Percentiles rank a stretch among this genome's conserved stretches.
Evolutionary conservation across 495 filamentous ascomycete species (phyloP).

Genomic region (Penicillium argentinense): DNA sequence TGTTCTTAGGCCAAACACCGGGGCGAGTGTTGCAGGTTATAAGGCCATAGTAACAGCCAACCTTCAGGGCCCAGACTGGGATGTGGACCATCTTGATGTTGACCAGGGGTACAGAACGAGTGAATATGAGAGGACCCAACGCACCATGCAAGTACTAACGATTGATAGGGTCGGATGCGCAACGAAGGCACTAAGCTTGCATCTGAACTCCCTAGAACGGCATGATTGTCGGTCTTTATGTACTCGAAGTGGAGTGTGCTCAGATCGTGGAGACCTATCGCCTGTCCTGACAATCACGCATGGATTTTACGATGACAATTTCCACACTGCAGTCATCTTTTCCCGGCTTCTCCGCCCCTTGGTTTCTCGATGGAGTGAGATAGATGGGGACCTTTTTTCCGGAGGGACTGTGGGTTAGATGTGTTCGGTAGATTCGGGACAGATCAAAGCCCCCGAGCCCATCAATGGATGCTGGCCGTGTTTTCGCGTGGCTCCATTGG

Average conservation of each 20-base stretch:
- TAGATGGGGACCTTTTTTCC: conserved; percentile 4
- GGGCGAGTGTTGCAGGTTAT: conserved; percentile 41
- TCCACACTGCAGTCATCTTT: conserved; percentile 5
- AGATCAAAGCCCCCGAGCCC: conserved; percentile 1
- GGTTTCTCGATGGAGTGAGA: conserved; percentile 1
- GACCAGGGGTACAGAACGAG: conserved; percentile 16
- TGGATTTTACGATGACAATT: background rate
- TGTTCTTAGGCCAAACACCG: conserved; percentile 29
- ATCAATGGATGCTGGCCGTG: background rate
- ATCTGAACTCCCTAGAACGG: conserved; percentile 2
- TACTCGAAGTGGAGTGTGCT: background rate
- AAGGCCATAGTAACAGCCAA: conserved; percentile 36
- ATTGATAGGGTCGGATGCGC: conserved; percentile 20
- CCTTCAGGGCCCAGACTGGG: conserved; percentile 26
- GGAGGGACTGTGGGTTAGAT: background rate
- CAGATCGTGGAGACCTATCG: conserved; percentile 12
- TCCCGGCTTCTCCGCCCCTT: background rate
- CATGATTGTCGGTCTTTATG: conserved; percentile 18
- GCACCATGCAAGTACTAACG: conserved; percentile 23
- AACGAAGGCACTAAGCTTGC: conserved; percentile 12
- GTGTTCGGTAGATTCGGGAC: conserved; percentile 3
- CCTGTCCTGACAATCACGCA: conserved; percentile 9
- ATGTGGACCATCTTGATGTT: conserved; percentile 29
- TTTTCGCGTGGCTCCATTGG: conserved; percentile 10
- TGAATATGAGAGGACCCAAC: conserved; percentile 17